Evolutionary conservation across 345 rosid genomes (phyloP), one percentile per base, ranked within the genome.

Genomic region (Ailanthus altissimus): DNA sequence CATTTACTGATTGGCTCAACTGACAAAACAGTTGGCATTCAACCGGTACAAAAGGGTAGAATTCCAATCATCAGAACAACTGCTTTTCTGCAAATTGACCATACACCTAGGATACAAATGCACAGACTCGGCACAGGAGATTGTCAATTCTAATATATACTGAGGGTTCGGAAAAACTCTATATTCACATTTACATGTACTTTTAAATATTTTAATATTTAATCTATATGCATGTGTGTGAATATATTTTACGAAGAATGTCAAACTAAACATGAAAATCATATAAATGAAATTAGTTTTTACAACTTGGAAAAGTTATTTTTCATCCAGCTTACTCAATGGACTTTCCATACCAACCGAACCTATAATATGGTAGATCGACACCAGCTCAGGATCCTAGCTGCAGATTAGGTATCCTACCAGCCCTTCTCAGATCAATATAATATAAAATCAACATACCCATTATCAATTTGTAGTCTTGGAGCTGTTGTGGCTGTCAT

Each of bases 401-500:
- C 5, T n/a, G 54, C 49, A n/a, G 49, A 64, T 20, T 32, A 32
- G 38, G 38, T 32, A 32, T 6, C 36, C 23, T 23, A 64, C 21
- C 15, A 0, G 32, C 5, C 18, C 23, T 67, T 45, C 50, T 21
- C 28, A 60, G 38, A 32, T 32, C 38, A 32, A 32, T 1, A 60
- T 72, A 67, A 58, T 10, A 32, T 69, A 64, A 60, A 20, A 72
- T 75, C 63, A 77, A 50, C 92, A 81, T 91, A 95, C 99, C 95
- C 92, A 81, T 95, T 95, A 85, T 95, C 97, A 56, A 95, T 89
- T 83, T 91, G 95, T 66, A 90, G 93, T 83, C 99, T 90, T 50
- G 99, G 99, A 77, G 98, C 94, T 75, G 99, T 93, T 83, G 99
- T 90, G 59, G 99, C 97, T 74, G 99, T 95, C 91, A 93, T 84